phyloP scores from a whole-genome alignment of 2,329 filamentous ascomycete genomes.

The Trichoderma pleuroti region DNA sequence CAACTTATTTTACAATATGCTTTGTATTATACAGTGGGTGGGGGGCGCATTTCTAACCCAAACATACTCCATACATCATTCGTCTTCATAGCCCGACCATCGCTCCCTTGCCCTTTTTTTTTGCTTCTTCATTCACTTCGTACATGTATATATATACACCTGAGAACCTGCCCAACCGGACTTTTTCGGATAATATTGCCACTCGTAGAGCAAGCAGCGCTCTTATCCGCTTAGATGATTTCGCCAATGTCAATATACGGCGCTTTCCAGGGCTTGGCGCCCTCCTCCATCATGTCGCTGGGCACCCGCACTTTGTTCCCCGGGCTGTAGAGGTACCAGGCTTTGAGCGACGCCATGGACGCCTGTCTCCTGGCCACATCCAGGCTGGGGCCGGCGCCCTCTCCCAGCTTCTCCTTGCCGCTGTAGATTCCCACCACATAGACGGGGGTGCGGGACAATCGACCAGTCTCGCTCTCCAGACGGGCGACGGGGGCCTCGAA shows the following conservation, averaged over 20 bases:
- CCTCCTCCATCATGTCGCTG: constrained; percentile 64
- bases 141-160: constrained; percentile 15
- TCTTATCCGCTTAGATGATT: constrained; percentile 48
- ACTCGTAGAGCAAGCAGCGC: constrained; percentile 2
- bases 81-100: constrained; percentile 6
- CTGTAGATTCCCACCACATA: constrained; percentile 94
- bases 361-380: constrained; percentile 75
- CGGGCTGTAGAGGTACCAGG: constrained; percentile 95
- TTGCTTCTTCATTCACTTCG: constrained; percentile 19
- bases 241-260: constrained; percentile 69
- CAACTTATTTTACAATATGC: constrained; percentile 37
- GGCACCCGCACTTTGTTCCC: constrained; percentile 60
- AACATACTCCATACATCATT: neutral
- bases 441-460: constrained; percentile 78
- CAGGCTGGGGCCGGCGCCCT: constrained; percentile 77
- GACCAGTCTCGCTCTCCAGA: constrained; percentile 86
- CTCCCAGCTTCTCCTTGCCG: constrained; percentile 84
- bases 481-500: constrained; percentile 85
- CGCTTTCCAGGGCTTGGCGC: constrained; percentile 61
- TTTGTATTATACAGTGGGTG: constrained; percentile 36
- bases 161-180: neutral
- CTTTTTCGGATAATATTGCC: neutral
- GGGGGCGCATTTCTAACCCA: constrained; percentile 15
- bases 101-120: neutral
- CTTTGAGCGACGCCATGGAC: constrained; percentile 79